phyloP scores from a whole-genome alignment of 768 basidiomycete species.

The Lactarius quietus region DNA sequence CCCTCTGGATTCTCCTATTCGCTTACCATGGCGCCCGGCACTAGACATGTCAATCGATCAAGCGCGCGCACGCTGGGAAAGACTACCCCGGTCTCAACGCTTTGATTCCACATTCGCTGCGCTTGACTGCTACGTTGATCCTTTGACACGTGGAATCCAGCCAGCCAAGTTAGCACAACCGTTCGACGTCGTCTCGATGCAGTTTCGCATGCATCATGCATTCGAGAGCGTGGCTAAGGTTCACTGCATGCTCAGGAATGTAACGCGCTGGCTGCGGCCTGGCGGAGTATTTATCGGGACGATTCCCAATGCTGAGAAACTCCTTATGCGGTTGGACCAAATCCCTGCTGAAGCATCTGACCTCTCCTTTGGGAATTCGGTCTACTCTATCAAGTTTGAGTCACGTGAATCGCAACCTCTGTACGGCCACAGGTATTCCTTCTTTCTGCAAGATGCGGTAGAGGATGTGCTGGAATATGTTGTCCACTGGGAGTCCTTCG shows the following conservation, averaged over 20 bases:
- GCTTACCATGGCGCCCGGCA: conserved; percentile 11
- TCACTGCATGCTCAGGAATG: conserved; percentile 90
- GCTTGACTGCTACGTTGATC: conserved; percentile 81
- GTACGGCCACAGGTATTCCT: conserved; percentile 92
- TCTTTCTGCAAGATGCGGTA: conserved; percentile 92
- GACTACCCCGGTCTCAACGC: conserved; percentile 43
- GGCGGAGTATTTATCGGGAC: conserved; percentile 97
- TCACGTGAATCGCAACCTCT: conserved; percentile 55
- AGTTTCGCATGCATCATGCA: conserved; percentile 99
- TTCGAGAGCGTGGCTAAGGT: conserved; percentile 89
- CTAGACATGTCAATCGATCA: conserved; percentile 89
- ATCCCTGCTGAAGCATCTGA: conserved; percentile 63
- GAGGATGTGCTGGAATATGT: conserved; percentile 97
- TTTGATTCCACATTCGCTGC: conserved; percentile 83
- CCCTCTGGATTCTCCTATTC: neutral
- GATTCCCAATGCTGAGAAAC: conserved; percentile 80
- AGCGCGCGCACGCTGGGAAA: conserved; percentile 69
- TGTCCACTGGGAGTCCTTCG: conserved; percentile 94
- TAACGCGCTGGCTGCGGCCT: conserved; percentile 66
- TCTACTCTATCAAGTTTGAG: conserved; percentile 88
- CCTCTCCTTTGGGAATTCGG: conserved; percentile 84
- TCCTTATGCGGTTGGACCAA: conserved; percentile 69
- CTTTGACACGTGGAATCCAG: conserved; percentile 66
- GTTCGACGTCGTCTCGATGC: conserved; percentile 97
- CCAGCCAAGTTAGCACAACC: conserved; percentile 56